Base-by-base conservation (phyloP, 2,329 filamentous ascomycete genomes). In the Stagonosporopsis tanaceti region DNA sequence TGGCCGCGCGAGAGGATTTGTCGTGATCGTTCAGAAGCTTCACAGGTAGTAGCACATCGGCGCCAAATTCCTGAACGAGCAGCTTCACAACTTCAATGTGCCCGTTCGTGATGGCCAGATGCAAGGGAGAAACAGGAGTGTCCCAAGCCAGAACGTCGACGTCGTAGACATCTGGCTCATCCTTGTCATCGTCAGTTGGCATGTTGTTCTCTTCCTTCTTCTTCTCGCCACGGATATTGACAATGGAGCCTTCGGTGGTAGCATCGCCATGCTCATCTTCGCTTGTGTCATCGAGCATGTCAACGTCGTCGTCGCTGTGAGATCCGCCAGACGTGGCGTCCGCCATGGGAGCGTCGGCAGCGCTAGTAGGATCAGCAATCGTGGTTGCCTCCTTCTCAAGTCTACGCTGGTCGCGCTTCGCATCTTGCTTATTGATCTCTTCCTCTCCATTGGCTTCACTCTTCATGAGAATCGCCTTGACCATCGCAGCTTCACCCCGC, bases 111-210 rank as follows among this genome's bases (percentile, higher is more conserved):
- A 96, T 92, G 7, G 92, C 92, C 27, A 93, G 82, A 72, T 96
- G 92, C 5, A 96, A 81, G 1, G 92, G 87, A 12, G 89, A 90
- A 55, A 87, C 85, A 4, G 88, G 86, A 5, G 82, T 84, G 66
- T 96, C 92, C 92, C 92, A 96, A 1, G 91, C 86, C n/a, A 90
- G 71, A 1, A 89, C 84, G 63, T 96, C 88, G 58, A 93, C 83
- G 63, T 95, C 87, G 72, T 90, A 94, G 50, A 93, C 84, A 74
- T 96, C 91, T 0, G 91, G 91, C 20, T 90, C 89, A 9, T 89
- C 82, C 1, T 86, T 82, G 22, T 84, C 79, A 1, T 57, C 44
- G 25, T 87, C 85, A 6, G 88, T 77, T 9, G 78, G 84, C 0
- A 81, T 79, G 1, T 82, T 76, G 1, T 83, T 78, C 9, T 65